Evolutionary conservation across 2,329 filamentous ascomycete species (phyloP), one percentile per base, ranked within the genome.

Genomic region (Cladosporium sphaerospermum): DNA sequence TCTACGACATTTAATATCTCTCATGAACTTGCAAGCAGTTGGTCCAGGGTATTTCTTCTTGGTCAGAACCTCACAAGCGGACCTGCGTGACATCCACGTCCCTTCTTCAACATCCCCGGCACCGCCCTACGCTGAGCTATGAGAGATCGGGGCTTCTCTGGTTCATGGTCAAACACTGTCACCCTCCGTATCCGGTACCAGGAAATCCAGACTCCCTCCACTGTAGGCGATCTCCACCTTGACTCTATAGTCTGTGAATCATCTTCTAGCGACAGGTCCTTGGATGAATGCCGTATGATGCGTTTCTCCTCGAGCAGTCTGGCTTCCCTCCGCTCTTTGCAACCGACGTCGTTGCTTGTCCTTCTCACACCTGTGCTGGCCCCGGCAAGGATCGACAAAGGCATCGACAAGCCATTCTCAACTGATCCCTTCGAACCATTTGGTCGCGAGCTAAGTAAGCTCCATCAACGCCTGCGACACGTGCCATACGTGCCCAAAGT

Each of bases 361-460:
- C 67, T 77, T 14, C 73, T 77, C 61, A 75, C 75, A 1, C 75
- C 75, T 9, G 62, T 65, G 16, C 59, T 34, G 49, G 50, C 31
- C 44, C 47, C 47, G 33, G 43, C 37, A 53, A 47, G 39, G 9
- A 14, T 53, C 40, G 54, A 54, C 9, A 50, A 75, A 18, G 79
- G 75, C 44, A 64, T 71, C 14, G 19, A 37, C 13, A 39, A 47
- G 4, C n/a, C 34, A 3, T 36, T 16, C 16, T 57, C 33, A 72
- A 75, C 70, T 61, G 87, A 91, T 64, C 87, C 86, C 0, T 90
- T 90, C 63, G 86, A 90, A 67, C 77, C 79, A 11, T 73, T 91
- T 14, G 87, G 86, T 16, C 77, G 78, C 57, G 78, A 81, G 42
- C 67, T 91, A 45, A 79, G 81, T 45, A 73, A 70, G 45, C 75